phyloP scores from a whole-genome alignment of 2,329 filamentous ascomycete species.

The Phialocephala sp. region DNA sequence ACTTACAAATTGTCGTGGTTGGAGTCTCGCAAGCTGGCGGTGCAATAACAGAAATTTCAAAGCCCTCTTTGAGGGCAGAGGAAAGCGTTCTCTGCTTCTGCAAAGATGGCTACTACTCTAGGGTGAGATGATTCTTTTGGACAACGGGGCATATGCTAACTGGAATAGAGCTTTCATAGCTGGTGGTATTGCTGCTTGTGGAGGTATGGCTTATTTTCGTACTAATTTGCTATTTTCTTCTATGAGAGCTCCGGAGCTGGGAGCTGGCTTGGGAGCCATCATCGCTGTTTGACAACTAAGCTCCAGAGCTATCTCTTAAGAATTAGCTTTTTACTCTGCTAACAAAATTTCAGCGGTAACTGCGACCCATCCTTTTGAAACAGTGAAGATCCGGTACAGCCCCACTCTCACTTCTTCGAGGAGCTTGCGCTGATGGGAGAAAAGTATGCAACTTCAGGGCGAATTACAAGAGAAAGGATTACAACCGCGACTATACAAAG shows the following conservation, averaged over 20 bases:
- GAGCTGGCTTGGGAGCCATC: neutral
- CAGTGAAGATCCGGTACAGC: constrained; percentile 91
- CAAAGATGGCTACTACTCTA: constrained; percentile 58
- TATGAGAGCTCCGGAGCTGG: neutral
- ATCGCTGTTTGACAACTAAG: too few species aligned
- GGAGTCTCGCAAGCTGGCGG: constrained; percentile 25
- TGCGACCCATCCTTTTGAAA: constrained; percentile 97
- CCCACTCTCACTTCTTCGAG: constrained; percentile 4
- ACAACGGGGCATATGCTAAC: constrained; percentile 27
- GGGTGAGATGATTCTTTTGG: constrained; percentile 46
- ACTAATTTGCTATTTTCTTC: neutral
- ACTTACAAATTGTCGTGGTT: constrained; percentile 8
- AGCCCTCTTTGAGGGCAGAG: constrained; percentile 31
- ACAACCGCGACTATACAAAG: constrained; percentile 86
- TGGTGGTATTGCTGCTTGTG: constrained; percentile 94
- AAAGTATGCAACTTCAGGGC: constrained; percentile 91
- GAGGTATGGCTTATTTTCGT: constrained; percentile 43
- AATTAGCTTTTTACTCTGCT: neutral
- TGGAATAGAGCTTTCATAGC: constrained; percentile 79
- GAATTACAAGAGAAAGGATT: constrained; percentile 88
- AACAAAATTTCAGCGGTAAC: constrained; percentile 70
- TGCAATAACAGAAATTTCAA: constrained; percentile 23
- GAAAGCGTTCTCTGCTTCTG: constrained; percentile 23
- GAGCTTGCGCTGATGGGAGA: constrained; percentile 21
- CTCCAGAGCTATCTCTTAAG: too few species aligned